These are phyloP conservation scores for Russula dissimulans DNA, from an alignment of 768 basidiomycete species.

Conservation along the genomic window DNA sequence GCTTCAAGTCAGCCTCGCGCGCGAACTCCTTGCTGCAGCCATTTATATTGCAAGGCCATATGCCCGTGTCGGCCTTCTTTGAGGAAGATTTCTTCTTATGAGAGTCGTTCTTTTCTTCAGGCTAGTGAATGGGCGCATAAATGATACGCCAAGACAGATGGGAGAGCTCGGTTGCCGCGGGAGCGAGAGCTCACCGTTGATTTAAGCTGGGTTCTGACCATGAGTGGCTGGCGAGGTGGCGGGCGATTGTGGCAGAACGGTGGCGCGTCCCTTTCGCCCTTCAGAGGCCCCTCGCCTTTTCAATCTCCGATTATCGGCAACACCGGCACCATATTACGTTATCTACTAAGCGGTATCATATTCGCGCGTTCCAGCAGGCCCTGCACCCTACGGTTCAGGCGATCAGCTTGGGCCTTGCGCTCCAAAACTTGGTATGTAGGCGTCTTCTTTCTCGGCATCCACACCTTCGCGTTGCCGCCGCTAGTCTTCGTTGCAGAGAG, in stretches of 20 bases:
- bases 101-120: slow-evolving; percentile 36
- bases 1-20: slow-evolving; percentile 71
- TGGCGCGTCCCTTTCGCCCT: slow-evolving; percentile 17
- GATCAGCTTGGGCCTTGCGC: slow-evolving; percentile 66
- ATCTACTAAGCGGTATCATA: slow-evolving; percentile 25
- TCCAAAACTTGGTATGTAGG: slow-evolving; percentile 78
- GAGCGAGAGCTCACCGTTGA: slow-evolving; percentile 28
- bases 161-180: slow-evolving; percentile 25
- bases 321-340: background rate
- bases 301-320: slow-evolving; percentile 15
- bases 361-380: slow-evolving; percentile 62
- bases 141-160: slow-evolving; percentile 3
- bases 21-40: slow-evolving; percentile 79
- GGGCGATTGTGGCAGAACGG: slow-evolving; percentile 15
- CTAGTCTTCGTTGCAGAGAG: slow-evolving; percentile 52
- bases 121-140: slow-evolving; percentile 21
- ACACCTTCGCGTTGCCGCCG: slow-evolving; percentile 43
- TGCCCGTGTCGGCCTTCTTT: slow-evolving; percentile 41
- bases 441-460: slow-evolving; percentile 73
- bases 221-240: slow-evolving; percentile 19
- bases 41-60: slow-evolving; percentile 76
- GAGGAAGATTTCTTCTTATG: slow-evolving; percentile 32
- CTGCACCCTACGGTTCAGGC: slow-evolving; percentile 56
- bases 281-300: background rate
- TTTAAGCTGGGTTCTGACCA: slow-evolving; percentile 24